Evolutionary conservation across 2,329 filamentous ascomycete species (phyloP), one percentile per base, ranked within the genome.

Genomic region (Cercospora citrullina): DNA sequence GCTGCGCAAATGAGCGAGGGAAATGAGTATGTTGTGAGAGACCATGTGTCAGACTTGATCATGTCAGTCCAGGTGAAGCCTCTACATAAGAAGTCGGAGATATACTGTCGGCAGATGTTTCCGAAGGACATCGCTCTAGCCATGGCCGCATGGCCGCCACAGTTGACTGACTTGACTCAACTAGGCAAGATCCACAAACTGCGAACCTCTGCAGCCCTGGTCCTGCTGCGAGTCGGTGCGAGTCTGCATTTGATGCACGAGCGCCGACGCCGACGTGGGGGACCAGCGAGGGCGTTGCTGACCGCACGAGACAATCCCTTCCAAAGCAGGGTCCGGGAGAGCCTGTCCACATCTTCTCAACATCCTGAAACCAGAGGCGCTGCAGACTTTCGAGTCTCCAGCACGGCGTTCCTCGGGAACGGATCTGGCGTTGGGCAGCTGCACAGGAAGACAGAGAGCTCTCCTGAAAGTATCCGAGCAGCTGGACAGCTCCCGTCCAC

Each of bases 401-500:
- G 45, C 18, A 60, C 18, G 57, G 30, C 57, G 28, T 60, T 31
- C 30, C 57, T 36, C 57, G 57, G 57, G 21, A 42, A 60, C 10
- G 30, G 21, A 23, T 60, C 31, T 23, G 33, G n/a, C 57, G 30
- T 60, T 39, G 57, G 57, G 57, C 57, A 60, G 57, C 57, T 60
- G 28, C 57, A 39, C 57, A 36, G 18, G 21, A 60, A 21, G 18
- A 60, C 14, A 14, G 12, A 33, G 30, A 36, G 57, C 57, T n/a
- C n/a, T 60, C 57, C 30, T 51, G 45, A 26, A 51, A 51, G 45
- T 51, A 21, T 51, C 45, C 45, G 18, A 23, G 12, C 45, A 23
- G 45, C 18, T 23, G 45, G 45, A 51, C 45, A 51, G 45, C 45
- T 51, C 9, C 18, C 45, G 36, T 42, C 36, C 36, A 42, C 45